phyloP scores from a whole-genome alignment of 2,329 filamentous ascomycete species.

The Helotiales sp. region DNA sequence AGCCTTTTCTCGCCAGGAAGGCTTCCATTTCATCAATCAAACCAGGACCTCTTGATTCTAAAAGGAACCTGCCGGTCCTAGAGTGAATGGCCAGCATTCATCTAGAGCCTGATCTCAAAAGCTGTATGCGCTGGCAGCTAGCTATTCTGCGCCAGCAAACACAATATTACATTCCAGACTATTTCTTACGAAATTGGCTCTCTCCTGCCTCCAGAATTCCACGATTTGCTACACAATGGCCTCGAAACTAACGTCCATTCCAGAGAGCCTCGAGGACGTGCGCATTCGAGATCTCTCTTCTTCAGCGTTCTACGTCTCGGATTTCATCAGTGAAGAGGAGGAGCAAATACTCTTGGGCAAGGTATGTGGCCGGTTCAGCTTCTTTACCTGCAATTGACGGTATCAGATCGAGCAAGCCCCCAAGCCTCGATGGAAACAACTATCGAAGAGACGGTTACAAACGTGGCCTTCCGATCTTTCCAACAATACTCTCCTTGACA shows the following conservation, averaged over 20 bases:
- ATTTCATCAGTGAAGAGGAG: slow-evolving; percentile 79
- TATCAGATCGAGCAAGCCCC: slow-evolving; percentile 58
- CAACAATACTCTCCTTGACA: slow-evolving; percentile 72
- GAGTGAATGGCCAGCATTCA: too few relatives aligned
- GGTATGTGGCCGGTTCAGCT: slow-evolving; percentile 42
- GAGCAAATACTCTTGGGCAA: slow-evolving; percentile 71
- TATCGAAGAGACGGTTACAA: slow-evolving; percentile 87
- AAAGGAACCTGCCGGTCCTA: too few relatives aligned
- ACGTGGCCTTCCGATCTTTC: slow-evolving; percentile 85
- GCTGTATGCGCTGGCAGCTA: too few relatives aligned
- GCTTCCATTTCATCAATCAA: too few relatives aligned
- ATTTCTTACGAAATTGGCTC: neutral
- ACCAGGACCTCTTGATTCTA: too few relatives aligned
- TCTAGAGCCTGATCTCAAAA: too few relatives aligned
- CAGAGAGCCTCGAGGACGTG: slow-evolving; percentile 47
- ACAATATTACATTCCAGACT: slow-evolving; percentile 4
- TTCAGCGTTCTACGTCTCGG: slow-evolving; percentile 78
- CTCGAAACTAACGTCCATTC: slow-evolving; percentile 11
- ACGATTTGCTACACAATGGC: slow-evolving; percentile 21
- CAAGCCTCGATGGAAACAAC: slow-evolving; percentile 79
- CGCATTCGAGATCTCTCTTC: slow-evolving; percentile 58
- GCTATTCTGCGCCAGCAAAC: neutral
- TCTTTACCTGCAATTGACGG: slow-evolving; percentile 5
- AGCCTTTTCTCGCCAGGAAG: too few relatives aligned
- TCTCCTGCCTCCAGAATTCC: neutral